phyloP scores from a whole-genome alignment of 257 asterid genomes.

The Cynanchum wilfordii region DNA sequence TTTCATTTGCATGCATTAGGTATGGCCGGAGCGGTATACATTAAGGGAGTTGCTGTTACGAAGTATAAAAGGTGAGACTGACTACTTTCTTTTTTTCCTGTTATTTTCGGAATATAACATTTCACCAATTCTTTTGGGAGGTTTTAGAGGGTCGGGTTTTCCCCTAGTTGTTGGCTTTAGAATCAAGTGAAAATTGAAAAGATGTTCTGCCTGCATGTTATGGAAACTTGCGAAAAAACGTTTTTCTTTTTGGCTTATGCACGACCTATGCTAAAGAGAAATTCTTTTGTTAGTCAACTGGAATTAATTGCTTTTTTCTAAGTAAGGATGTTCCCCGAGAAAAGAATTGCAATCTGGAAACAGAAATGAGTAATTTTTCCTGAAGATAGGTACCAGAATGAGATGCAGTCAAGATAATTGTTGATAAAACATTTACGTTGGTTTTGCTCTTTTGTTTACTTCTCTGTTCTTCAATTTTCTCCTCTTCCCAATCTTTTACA shows the following conservation, averaged over 20 bases:
- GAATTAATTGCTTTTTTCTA: not conserved
- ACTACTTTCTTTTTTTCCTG: conserved; percentile 14
- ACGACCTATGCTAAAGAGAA: not conserved
- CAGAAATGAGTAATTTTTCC: not conserved
- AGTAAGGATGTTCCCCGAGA: not conserved
- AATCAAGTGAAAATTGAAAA: not conserved
- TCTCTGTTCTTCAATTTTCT: not conserved
- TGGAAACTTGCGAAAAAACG: too few relatives aligned
- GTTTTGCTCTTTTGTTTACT: not conserved
- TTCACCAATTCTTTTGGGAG: too few relatives aligned
- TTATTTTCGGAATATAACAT: not conserved
- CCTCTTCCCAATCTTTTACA: conserved; percentile 13
- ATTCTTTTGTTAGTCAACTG: not conserved
- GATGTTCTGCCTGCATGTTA: too few relatives aligned
- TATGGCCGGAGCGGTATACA: conserved; percentile 97
- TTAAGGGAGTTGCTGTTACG: conserved; percentile 92
- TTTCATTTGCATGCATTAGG: conserved; percentile 37
- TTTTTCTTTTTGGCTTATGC: too few relatives aligned
- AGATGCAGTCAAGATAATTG: not conserved
- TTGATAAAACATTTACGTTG: not conserved
- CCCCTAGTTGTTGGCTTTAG: not conserved
- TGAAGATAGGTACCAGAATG: not conserved
- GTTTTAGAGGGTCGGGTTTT: too few relatives aligned
- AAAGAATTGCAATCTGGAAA: not conserved
- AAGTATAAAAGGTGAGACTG: conserved; percentile 66